These are phyloP conservation scores for Aspergillus homomorphus DNA, from an alignment of 495 filamentous ascomycete species.

Conservation along the genomic window DNA sequence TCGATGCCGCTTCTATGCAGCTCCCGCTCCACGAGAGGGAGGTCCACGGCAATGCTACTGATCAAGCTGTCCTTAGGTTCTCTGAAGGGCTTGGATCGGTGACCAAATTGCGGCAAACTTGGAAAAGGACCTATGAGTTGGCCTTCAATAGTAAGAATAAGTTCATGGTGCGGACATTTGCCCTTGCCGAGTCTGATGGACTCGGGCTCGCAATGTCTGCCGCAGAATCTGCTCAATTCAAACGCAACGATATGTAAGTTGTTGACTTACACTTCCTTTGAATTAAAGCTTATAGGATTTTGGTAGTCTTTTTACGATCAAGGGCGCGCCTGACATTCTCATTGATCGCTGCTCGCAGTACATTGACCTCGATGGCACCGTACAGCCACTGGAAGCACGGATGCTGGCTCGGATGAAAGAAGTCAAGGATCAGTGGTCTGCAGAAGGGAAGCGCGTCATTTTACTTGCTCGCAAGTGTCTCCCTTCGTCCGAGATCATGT, in stretches of 20 bases:
- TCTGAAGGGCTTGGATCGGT: slow-evolving; percentile 51
- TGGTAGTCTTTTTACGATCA: slow-evolving; percentile 49
- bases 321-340: slow-evolving; percentile 63
- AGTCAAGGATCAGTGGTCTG: slow-evolving; percentile 60
- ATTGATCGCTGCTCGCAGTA: slow-evolving; percentile 53
- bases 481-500: slow-evolving; percentile 28
- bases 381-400: slow-evolving; percentile 36
- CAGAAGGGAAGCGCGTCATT: slow-evolving; percentile 62
- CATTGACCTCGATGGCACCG: slow-evolving; percentile 45
- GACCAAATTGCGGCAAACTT: slow-evolving; percentile 42
- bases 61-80: slow-evolving; percentile 64
- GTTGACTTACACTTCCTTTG: background rate
- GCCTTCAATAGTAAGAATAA: slow-evolving; percentile 76
- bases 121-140: slow-evolving; percentile 57
- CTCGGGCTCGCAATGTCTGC: slow-evolving; percentile 8
- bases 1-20: slow-evolving; percentile 54
- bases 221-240: slow-evolving; percentile 21
- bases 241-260: slow-evolving; percentile 4
- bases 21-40: slow-evolving; percentile 50
- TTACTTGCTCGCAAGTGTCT: slow-evolving; percentile 60
- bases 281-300: background rate
- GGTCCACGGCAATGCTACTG: slow-evolving; percentile 67
- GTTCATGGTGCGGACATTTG: slow-evolving; percentile 55
- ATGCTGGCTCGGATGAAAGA: slow-evolving; percentile 42
- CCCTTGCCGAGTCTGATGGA: background rate